Conservation (phyloP, 2,329 filamentous ascomycete genomes). For the Elsinoe perseae region DNA sequence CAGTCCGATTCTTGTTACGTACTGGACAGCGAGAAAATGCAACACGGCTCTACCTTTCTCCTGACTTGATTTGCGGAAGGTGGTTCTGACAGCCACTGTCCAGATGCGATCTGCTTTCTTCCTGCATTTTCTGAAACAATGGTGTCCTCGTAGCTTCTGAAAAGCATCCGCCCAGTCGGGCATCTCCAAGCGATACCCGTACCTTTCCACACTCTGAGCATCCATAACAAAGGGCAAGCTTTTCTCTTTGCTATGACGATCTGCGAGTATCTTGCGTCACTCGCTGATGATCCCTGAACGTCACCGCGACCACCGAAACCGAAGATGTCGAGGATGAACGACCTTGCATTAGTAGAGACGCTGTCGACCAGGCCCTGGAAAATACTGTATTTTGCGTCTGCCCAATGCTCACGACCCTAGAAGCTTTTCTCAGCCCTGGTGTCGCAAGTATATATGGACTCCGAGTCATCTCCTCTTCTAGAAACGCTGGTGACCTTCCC, state of each 20-base stretch:
- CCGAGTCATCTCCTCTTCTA: not conserved
- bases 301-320: not conserved
- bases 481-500: not conserved
- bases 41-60: not conserved
- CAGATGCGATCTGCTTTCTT: too few species aligned
- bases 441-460: not conserved
- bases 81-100: not conserved
- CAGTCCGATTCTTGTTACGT: not conserved
- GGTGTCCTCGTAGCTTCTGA: slow-evolving; percentile 3
- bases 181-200: slow-evolving; percentile 11
- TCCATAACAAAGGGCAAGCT: not conserved
- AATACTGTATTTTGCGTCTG: not conserved
- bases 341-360: too few species aligned
- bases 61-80: slow-evolving; percentile 5
- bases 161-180: not conserved
- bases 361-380: too few species aligned
- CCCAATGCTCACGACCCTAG: not conserved
- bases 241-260: not conserved
- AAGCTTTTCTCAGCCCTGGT: not conserved
- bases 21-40: not conserved
- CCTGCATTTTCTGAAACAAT: slow-evolving; percentile 6
- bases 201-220: not conserved
- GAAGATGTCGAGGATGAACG: not conserved
- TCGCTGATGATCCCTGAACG: not conserved
- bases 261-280: slow-evolving; percentile 4